Percentiles rank a stretch among this genome's conserved stretches.
phyloP scores from a whole-genome alignment of 176 grass and related monocot genomes.

The Carex myosuroides region DNA sequence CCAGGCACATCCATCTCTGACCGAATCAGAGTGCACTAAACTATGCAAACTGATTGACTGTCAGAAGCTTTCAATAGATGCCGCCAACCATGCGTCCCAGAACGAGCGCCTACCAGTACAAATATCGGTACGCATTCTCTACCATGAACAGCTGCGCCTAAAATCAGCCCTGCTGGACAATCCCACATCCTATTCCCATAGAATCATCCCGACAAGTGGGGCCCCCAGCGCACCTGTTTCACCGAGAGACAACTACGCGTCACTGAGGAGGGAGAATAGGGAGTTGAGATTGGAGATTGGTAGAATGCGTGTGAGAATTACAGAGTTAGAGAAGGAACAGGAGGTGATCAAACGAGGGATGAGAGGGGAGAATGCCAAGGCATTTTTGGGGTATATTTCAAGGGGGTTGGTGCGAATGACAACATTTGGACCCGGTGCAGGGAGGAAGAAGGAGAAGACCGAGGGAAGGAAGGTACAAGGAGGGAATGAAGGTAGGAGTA shows the following conservation, averaged over 20 bases:
- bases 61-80: conserved; percentile 45
- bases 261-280: conserved; percentile 72
- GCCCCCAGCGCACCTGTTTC: conserved; percentile 52
- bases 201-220: conserved; percentile 38
- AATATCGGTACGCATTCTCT: conserved; percentile 34
- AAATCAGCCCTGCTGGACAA: conserved; percentile 31
- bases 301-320: conserved; percentile 72
- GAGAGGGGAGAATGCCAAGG: conserved; percentile 25
- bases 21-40: conserved; percentile 69
- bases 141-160: conserved; percentile 38
- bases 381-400: conserved; percentile 64
- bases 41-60: conserved; percentile 47
- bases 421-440: conserved; percentile 28
- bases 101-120: conserved; percentile 42
- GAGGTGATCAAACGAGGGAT: conserved; percentile 63
- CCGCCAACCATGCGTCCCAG: conserved; percentile 42
- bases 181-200: conserved; percentile 36
- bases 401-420: conserved; percentile 53
- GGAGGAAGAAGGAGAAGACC: conserved; percentile 5
- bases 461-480: conserved; percentile 29
- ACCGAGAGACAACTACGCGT: conserved; percentile 73
- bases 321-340: conserved; percentile 72
- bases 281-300: conserved; percentile 81
- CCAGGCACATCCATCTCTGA: conserved; percentile 79
- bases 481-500: conserved; percentile 37